A percentile compares a stretch with the other conserved stretches of the same genome.
Conservation (phyloP, 768 basidiomycete species). For the Leccinellum luteum region DNA sequence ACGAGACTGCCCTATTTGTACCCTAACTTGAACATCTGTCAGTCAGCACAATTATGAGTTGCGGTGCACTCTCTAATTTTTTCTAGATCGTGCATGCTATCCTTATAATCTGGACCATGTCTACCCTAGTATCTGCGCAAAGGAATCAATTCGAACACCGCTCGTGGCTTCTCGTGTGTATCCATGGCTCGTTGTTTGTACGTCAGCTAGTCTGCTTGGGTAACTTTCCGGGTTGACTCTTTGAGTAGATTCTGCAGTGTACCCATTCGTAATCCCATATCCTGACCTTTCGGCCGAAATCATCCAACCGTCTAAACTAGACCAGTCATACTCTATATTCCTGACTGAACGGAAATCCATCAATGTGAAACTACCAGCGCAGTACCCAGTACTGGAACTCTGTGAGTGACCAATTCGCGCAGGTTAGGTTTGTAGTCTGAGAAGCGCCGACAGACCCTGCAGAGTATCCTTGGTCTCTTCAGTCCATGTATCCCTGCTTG, state of each 20-base stretch:
- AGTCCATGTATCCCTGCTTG: constrained; percentile 20
- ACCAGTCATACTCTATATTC: neutral
- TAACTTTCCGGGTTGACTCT: neutral
- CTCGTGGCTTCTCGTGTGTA: constrained; percentile 23
- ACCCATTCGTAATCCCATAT: constrained; percentile 21
- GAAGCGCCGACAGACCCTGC: constrained; percentile 12
- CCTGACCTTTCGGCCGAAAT: constrained; percentile 7
- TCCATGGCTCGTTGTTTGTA: constrained; percentile 40
- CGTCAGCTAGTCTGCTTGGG: constrained; percentile 8
- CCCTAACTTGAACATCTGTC: constrained; percentile 34
- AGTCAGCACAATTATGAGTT: constrained; percentile 12
- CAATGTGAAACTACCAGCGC: constrained; percentile 11
- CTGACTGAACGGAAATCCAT: neutral
- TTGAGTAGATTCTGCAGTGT: constrained; percentile 21
- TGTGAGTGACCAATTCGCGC: constrained; percentile 28
- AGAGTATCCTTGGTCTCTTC: constrained; percentile 29
- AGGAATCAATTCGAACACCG: constrained; percentile 2
- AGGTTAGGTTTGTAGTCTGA: neutral
- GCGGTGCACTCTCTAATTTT: neutral
- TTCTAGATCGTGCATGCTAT: constrained; percentile 39
- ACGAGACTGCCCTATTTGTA: constrained; percentile 11
- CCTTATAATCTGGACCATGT: constrained; percentile 37
- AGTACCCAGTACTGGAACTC: constrained; percentile 30
- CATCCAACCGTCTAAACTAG: neutral
- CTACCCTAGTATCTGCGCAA: constrained; percentile 27